Base-by-base conservation (phyloP, 192 early-diverging fungal genomes). In the Podila epicladia region DNA sequence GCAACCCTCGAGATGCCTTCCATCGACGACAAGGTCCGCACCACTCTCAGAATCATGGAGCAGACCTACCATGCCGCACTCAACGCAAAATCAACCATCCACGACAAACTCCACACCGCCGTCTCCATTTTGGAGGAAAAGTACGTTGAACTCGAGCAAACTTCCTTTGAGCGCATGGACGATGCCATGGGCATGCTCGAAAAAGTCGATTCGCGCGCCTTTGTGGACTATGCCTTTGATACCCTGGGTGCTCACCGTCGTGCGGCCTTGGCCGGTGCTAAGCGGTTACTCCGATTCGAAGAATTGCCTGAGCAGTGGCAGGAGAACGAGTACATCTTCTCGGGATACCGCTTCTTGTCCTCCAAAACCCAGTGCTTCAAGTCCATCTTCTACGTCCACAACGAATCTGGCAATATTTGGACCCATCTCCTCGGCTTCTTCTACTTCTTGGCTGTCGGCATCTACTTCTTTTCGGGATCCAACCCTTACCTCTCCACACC, bases 341-440 rank as follows among this genome's bases (percentile, higher is more conserved):
- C 85, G 3, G 84, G 89, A 8, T 89, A 91, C 48, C 90, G 90
- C 0, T 90, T 89, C 74, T 75, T 83, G 33, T 82, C 85, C 35
- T 84, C 79, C 31, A 86, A 84, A 41, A 69, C 76, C 31, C 76
- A 83, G 41, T 91, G 89, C 68, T 82, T 90, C 53, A 51, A 83
- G 69, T 88, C 88, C 20, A 90, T 92, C 66, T 92, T 92, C 62
- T 85, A 83, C 53, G 57, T 91, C 62, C 91, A 92, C 70, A 92
- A 92, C 57, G 91, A 92, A 70, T 88, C 91, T 17, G 88, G 89
- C 35, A 92, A 92, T 72, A 92, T 92, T 64, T 92, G 85, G 79
- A 89, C 91, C 11, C 91, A 92, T 82, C 82, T 92, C 2, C 41
- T 90, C 38, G 91, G 88, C 13, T 89, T 90, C 45, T 64, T 89